Evolutionary conservation across 495 filamentous ascomycete genomes (phyloP), one percentile per base, ranked within the genome.

Genomic region (Gamarada debralockiae): DNA sequence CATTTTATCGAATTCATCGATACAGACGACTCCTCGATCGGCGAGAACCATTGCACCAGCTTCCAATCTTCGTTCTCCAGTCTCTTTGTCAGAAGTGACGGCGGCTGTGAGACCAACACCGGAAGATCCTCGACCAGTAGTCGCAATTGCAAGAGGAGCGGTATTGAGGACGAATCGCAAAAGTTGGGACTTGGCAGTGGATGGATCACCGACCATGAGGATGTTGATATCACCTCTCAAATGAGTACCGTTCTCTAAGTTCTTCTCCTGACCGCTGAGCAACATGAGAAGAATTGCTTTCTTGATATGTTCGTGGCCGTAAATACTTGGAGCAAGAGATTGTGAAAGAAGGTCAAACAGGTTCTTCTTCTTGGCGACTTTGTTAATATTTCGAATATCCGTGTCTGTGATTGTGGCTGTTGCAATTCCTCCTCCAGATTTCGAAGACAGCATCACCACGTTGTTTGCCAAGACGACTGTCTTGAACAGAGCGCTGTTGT

Each of bases 1-100:
- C 93, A 99, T 99, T 72, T 99, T 99, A 71, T 99, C 93, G 65
- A 99, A 99, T 67, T 99, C 93, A 68, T 99, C 93, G 60, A 99
- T 99, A 72, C 93, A 99, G 36, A 99, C 93, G 33, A 99, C 92
- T 50, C 93, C 93, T 40, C 93, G 85, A 63, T 99, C 93, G 64
- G 83, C 93, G 53, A 99, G 87, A 50, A 99, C 93, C 93, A 99
- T 99, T 55, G 93, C 93, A 78, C 93, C 93, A 7, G 93, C 93
- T 72, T 99, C 93, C 2, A 99, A 75, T 55, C 93, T 80, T 47
- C 93, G 83, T 67, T 99, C 93, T 21, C 93, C 95, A 0, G 93
- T 99, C 68, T 99, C 93, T 67, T 97, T 97, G 67, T 99, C 93
- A 0, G 86, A 80, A 1, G 95, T 97, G 21, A 99, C 93, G 18